Conservation (phyloP, 768 basidiomycete genomes). For the Pulveroboletus sp. region DNA sequence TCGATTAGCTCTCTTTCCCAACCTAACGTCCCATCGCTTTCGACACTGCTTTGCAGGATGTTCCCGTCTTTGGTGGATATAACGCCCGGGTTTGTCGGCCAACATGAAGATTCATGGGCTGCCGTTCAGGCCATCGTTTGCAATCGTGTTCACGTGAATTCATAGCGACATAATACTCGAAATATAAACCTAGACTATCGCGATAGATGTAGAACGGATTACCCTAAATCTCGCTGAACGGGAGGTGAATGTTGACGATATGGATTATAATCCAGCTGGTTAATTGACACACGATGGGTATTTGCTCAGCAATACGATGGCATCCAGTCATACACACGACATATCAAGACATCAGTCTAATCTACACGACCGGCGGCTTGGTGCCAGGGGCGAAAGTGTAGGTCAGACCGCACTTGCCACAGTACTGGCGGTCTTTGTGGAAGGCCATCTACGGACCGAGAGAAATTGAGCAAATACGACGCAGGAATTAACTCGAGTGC, state of each 20-base stretch:
- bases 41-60: slow-evolving; percentile 29
- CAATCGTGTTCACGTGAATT: neutral
- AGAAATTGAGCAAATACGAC: slow-evolving; percentile 5
- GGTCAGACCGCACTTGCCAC: slow-evolving; percentile 89
- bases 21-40: slow-evolving; percentile 26
- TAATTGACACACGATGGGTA: neutral
- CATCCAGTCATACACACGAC: slow-evolving; percentile 13
- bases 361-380: slow-evolving; percentile 69
- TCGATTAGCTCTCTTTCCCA: slow-evolving; percentile 32
- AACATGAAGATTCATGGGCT: slow-evolving; percentile 31
- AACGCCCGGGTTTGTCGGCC: slow-evolving; percentile 30
- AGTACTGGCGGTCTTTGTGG: slow-evolving; percentile 98
- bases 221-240: neutral
- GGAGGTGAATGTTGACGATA: too few relatives aligned
- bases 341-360: slow-evolving; percentile 4
- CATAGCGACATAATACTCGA: neutral
- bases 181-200: slow-evolving; percentile 1
- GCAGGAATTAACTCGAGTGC: neutral
- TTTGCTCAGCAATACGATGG: neutral
- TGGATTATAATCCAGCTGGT: neutral
- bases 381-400: slow-evolving; percentile 80
- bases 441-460: slow-evolving; percentile 77
- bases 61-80: slow-evolving; percentile 38
- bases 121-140: slow-evolving; percentile 10
- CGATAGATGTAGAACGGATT: neutral